Evolutionary conservation across 495 filamentous ascomycete species (phyloP).

Genomic region (Astrocystis sublimbata): DNA sequence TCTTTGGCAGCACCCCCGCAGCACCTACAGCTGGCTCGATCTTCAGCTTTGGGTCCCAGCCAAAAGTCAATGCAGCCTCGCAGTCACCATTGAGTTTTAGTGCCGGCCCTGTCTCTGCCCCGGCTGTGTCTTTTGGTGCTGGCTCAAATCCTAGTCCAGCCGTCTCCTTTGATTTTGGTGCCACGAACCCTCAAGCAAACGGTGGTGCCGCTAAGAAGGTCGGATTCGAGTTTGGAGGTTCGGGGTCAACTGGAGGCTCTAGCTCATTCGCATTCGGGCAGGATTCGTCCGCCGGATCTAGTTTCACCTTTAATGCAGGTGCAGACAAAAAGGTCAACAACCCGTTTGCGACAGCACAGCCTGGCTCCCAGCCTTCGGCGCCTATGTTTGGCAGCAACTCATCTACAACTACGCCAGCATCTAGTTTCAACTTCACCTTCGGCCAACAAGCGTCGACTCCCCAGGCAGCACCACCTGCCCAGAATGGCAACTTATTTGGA

Average conservation of each 20-base stretch:
- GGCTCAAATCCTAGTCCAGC: background rate
- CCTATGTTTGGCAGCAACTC: constrained; percentile 26
- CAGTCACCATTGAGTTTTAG: constrained; percentile 20
- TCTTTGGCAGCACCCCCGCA: constrained; percentile 19
- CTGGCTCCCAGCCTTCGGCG: constrained; percentile 15
- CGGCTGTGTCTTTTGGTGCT: constrained; percentile 25
- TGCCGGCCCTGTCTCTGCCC: too few species aligned
- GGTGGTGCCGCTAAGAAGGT: constrained; percentile 21
- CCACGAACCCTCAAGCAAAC: constrained; percentile 14
- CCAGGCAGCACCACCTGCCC: constrained; percentile 29
- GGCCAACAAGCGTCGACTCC: constrained; percentile 26
- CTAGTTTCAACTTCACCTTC: constrained; percentile 39
- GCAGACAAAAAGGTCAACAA: constrained; percentile 39
- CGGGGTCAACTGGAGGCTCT: constrained; percentile 12
- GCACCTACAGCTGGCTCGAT: constrained; percentile 20
- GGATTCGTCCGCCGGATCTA: constrained; percentile 19
- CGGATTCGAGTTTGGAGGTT: constrained; percentile 27
- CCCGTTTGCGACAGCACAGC: constrained; percentile 37
- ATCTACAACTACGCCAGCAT: constrained; percentile 33
- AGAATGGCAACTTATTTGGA: constrained; percentile 23
- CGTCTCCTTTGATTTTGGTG: constrained; percentile 18
- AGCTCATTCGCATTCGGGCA: constrained; percentile 31
- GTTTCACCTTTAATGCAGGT: constrained; percentile 45
- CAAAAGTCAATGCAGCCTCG: constrained; percentile 5
- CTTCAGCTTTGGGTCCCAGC: constrained; percentile 28